A percentile compares a stretch with the other conserved stretches of the same genome.
phyloP scores from a whole-genome alignment of 805 yeast species.

The Yarrowia sp. region DNA sequence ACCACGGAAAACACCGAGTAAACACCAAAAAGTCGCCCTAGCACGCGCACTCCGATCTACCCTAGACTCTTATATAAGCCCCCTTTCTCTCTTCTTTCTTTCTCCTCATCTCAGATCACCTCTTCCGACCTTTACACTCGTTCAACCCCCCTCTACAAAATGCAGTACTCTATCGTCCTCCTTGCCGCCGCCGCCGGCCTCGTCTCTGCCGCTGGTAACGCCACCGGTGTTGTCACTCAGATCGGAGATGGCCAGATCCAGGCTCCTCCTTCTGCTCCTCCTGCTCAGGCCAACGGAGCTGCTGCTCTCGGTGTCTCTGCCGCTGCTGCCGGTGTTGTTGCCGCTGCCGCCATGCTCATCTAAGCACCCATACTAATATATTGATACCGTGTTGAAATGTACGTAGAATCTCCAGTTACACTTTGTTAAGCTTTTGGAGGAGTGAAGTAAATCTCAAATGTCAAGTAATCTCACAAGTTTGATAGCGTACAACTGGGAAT shows the following conservation, averaged over 20 bases:
- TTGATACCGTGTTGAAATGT: too few relatives aligned
- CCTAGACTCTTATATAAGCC: background rate
- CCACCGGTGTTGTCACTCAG: constrained; percentile 14
- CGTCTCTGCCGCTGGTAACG: background rate
- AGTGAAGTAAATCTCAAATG: too few relatives aligned
- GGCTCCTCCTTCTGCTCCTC: constrained; percentile 7
- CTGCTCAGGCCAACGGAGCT: constrained; percentile 24
- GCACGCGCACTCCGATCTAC: too few relatives aligned
- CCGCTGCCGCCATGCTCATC: constrained; percentile 3
- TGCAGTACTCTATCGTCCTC: constrained; percentile 7
- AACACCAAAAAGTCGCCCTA: constrained; percentile 5
- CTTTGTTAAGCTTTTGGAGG: too few relatives aligned
- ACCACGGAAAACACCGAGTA: background rate
- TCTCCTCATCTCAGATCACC: background rate
- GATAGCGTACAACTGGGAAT: too few relatives aligned
- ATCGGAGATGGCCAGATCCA: constrained; percentile 23
- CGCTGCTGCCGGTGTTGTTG: constrained; percentile 21
- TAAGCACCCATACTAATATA: background rate
- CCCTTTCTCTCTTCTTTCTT: background rate
- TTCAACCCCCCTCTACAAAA: background rate
- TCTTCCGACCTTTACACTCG: background rate
- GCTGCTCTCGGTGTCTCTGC: constrained; percentile 22
- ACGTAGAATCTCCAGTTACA: too few relatives aligned
- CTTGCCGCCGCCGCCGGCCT: constrained; percentile 10
- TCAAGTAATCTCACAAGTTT: too few relatives aligned